Evolutionary conservation across 371 early-diverging fungal genomes (phyloP), one percentile per base, ranked within the genome.

Genomic region (Apophysomyces sp.): DNA sequence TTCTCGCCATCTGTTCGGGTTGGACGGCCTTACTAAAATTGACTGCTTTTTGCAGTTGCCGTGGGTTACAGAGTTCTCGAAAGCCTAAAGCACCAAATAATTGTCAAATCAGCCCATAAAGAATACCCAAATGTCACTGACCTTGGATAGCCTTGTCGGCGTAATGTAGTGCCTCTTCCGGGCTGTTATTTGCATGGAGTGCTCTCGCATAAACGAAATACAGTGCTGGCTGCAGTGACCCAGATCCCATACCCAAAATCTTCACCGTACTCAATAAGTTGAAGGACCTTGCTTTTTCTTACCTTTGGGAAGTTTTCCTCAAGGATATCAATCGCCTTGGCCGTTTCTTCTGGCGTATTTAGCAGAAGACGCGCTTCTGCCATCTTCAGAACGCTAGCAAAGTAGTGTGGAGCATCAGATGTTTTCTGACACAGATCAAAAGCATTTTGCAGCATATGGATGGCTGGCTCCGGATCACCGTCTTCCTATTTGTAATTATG

Each of bases 171-270:
- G 62, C 40, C 6, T 30, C 15, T 34, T 61, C 49, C 0, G 32
- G 13, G 36, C 55, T 53, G 15, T 55, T 28, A 1, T 52, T 18
- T 7, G 30, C 52, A 5, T 55, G 37, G 8, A 67, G 37, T 4
- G 63, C 63, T 12, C 44, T 40, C 2, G 44, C 52, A 57, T 72
- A 72, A 3, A 61, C 60, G 16, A 65, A 53, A 26, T 59, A 61
- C 12, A 72, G 51, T 28, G 70, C 62, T 5, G 67, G 60, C 26
- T 66, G 53, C 2, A 70, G 36, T 36, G 40, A 31, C 13, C 60
- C 44, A 13, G 67, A 61, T 24, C 67, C 58, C 36, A 59, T 54
- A n/a, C 67, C 30, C 6, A 70, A 39, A 1, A 70, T 67, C 66
- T 66, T 18, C 4, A n/a, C n/a, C n/a, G n/a, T n/a, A n/a, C n/a